Base-by-base conservation (phyloP, 805 yeast species). In the Candida morakotiae region DNA sequence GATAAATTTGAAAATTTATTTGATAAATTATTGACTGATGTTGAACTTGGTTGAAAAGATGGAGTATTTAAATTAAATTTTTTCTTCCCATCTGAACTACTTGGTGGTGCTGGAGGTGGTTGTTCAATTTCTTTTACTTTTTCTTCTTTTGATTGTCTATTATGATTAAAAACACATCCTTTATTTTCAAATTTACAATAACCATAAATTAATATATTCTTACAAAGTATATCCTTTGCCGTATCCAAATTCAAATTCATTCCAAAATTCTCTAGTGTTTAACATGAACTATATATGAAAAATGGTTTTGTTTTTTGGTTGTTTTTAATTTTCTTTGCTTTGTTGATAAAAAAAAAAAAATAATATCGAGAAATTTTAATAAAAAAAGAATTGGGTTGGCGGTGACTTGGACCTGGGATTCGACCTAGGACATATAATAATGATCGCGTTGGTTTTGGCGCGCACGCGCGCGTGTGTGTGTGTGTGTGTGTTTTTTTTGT, bases 171-270 rank as follows among this genome's bases (percentile, higher is more conserved):
- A 2, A 81, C 83, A 55, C 96, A 87, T 9, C 95, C 95, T 51
- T 86, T 87, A 47, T 83, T 83, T 49, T 85, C 88, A 62, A 75
- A 87, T 56, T 86, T 86, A 67, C 96, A 87, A 51, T 74, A 86
- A 3, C 96, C 96, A 64, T 87, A 87, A 23, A 86, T 85, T 33
- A 82, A 77, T 38, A 87, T 80, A 51, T 87, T 87, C 56, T 88
- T 74, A 62, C 96, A 87, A 39, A 83, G 88, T 20, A 87, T 81
- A 41, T 80, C 81, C 57, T 76, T 81, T 5, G 89, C 88, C 55
- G 75, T 63, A 30, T 76, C 80, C 40, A 66, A 62, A 48, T 73
- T 73, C 41, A 67, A 60, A 41, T 56, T 58, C 60, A 56, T 58
- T 22, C 29, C 23, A 21, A 36, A n/a, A n/a, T n/a, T n/a, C n/a